Evolutionary conservation across 2,329 filamentous ascomycete genomes (phyloP).

Genomic region (Phialophora expanda): DNA sequence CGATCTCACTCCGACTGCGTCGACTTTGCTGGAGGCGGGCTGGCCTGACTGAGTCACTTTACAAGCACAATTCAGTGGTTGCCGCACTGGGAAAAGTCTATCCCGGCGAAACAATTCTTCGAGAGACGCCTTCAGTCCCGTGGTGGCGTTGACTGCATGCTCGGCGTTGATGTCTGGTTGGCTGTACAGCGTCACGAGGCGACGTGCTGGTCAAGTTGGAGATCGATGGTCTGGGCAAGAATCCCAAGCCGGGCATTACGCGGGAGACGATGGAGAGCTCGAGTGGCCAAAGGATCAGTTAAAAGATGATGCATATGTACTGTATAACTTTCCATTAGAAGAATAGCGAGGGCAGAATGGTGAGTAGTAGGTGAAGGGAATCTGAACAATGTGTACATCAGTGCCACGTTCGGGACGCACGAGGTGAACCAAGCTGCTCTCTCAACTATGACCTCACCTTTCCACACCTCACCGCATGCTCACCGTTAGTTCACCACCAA

Average conservation of each 20-base stretch:
- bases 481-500: neutral
- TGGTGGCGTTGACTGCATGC: neutral
- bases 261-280: neutral
- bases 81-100: neutral
- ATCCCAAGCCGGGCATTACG: neutral
- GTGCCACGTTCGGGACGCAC: neutral
- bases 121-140: neutral
- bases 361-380: neutral
- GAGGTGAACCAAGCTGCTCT: neutral
- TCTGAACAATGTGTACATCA: neutral
- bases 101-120: neutral
- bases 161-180: neutral
- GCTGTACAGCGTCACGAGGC: neutral
- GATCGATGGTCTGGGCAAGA: neutral
- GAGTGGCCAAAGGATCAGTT: neutral
- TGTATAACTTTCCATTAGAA: neutral
- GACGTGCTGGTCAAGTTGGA: neutral
- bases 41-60: neutral
- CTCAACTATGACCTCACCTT: neutral
- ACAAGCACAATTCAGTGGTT: neutral
- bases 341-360: neutral
- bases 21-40: neutral
- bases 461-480: neutral
- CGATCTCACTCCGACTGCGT: neutral
- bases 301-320: neutral